Conservation (phyloP, 2,329 filamentous ascomycete species). For the Monosporascus sp. region DNA sequence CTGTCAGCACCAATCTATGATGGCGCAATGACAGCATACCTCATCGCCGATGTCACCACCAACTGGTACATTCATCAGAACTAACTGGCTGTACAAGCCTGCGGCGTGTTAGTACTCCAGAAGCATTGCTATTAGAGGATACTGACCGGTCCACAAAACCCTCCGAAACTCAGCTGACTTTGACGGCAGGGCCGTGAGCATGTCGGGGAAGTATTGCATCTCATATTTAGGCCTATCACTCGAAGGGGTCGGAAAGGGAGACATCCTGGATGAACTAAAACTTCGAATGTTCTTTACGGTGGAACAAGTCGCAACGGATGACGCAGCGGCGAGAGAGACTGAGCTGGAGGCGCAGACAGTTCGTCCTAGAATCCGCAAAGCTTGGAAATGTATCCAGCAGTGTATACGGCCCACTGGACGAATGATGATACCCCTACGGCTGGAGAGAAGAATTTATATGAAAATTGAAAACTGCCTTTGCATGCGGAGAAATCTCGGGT, state of each 20-base stretch:
- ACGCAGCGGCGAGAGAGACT: neutral
- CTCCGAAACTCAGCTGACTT: slow-evolving; percentile 55
- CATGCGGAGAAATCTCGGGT: too few species aligned
- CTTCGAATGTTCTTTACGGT: neutral
- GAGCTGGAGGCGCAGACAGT: too few species aligned
- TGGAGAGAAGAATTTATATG: too few species aligned
- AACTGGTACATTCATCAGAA: slow-evolving; percentile 61
- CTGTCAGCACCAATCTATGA: slow-evolving; percentile 8
- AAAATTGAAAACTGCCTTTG: too few species aligned
- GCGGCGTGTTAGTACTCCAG: neutral
- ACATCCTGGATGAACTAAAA: slow-evolving; percentile 19
- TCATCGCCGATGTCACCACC: slow-evolving; percentile 64
- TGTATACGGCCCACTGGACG: too few species aligned
- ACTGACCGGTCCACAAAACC: slow-evolving; percentile 50
- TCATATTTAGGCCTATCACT: slow-evolving; percentile 41
- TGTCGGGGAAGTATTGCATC: slow-evolving; percentile 57
- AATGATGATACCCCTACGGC: too few species aligned
- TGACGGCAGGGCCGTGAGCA: slow-evolving; percentile 48
- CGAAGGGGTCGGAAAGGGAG: slow-evolving; percentile 24
- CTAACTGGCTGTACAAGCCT: slow-evolving; percentile 58
- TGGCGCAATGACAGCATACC: slow-evolving; percentile 29
- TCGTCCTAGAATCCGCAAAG: too few species aligned
- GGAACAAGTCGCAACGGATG: neutral
- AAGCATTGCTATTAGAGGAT: neutral
- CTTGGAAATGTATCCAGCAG: too few species aligned